Conservation (phyloP, 2,329 filamentous ascomycete genomes). For the Pseudofabraea citricarpa region DNA sequence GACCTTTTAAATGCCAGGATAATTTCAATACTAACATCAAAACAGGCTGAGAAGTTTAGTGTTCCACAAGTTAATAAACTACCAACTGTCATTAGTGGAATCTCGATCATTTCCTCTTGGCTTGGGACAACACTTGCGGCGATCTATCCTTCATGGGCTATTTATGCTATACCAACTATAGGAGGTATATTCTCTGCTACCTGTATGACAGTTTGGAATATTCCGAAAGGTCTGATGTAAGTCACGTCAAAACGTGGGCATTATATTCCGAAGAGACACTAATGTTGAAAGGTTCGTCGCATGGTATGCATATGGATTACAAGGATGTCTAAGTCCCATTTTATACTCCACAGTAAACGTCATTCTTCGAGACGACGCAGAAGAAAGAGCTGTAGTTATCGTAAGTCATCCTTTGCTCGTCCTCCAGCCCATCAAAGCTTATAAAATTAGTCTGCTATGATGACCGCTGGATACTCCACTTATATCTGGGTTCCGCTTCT, state of each 20-base stretch:
- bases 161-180: slow-evolving; percentile 20
- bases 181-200: slow-evolving; percentile 20
- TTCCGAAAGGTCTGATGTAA: slow-evolving; percentile 20
- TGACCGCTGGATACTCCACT: slow-evolving; percentile 1
- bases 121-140: slow-evolving; percentile 28
- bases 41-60: background rate
- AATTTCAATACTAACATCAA: background rate
- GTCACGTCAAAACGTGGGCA: background rate
- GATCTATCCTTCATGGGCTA: slow-evolving; percentile 30
- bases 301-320: slow-evolving; percentile 22
- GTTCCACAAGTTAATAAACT: slow-evolving; percentile 4
- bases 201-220: slow-evolving; percentile 24
- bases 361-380: slow-evolving; percentile 24
- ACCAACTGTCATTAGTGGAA: slow-evolving; percentile 12
- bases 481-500: slow-evolving; percentile 1
- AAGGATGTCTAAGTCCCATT: slow-evolving; percentile 22
- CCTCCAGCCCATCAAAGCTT: background rate
- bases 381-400: slow-evolving; percentile 27
- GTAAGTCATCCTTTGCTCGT: slow-evolving; percentile 3
- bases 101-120: slow-evolving; percentile 22
- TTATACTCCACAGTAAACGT: slow-evolving; percentile 24
- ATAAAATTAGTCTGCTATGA: background rate
- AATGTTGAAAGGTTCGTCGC: slow-evolving; percentile 8
- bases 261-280: background rate
- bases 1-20: background rate